Evolutionary conservation across 805 yeast species (phyloP).

Genomic region (Pichia insulana): DNA sequence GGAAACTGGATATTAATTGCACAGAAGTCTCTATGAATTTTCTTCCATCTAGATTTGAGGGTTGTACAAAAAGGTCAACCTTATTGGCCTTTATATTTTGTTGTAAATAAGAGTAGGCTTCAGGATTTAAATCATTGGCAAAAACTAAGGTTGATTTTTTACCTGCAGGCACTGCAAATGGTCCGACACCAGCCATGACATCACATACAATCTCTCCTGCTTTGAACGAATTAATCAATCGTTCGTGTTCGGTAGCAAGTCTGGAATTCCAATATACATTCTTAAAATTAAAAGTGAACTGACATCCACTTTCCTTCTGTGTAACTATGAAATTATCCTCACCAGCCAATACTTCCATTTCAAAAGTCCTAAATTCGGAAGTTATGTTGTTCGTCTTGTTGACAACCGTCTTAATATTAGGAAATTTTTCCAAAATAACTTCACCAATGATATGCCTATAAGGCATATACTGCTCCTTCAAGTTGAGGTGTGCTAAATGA

Average conservation of each 20-base stretch:
- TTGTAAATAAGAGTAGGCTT: slow-evolving; percentile 61
- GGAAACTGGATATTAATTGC: slow-evolving; percentile 39
- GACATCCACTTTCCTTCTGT: slow-evolving; percentile 82
- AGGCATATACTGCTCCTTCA: slow-evolving; percentile 77
- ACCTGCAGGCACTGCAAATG: slow-evolving; percentile 94
- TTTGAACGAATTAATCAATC: slow-evolving; percentile 55
- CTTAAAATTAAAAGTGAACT: slow-evolving; percentile 78
- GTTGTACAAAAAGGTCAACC: slow-evolving; percentile 46
- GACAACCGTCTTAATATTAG: slow-evolving; percentile 78
- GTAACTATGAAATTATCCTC: slow-evolving; percentile 65
- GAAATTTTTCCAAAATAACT: slow-evolving; percentile 80
- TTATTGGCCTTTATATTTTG: slow-evolving; percentile 60
- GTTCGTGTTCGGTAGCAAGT: slow-evolving; percentile 84
- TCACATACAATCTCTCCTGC: slow-evolving; percentile 77
- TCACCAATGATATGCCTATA: slow-evolving; percentile 78
- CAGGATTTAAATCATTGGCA: slow-evolving; percentile 92
- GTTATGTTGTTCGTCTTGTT: slow-evolving; percentile 84
- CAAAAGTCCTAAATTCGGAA: slow-evolving; percentile 82
- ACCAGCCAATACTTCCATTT: slow-evolving; percentile 92
- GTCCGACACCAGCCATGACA: slow-evolving; percentile 98
- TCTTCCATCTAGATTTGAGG: slow-evolving; percentile 75
- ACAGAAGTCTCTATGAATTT: slow-evolving; percentile 64
- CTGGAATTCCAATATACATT: slow-evolving; percentile 98
- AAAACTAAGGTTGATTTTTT: slow-evolving; percentile 70
- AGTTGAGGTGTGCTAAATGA: slow-evolving; percentile 87